phyloP scores from a whole-genome alignment of 2,329 filamentous ascomycete species.

The Nemania sp. region DNA sequence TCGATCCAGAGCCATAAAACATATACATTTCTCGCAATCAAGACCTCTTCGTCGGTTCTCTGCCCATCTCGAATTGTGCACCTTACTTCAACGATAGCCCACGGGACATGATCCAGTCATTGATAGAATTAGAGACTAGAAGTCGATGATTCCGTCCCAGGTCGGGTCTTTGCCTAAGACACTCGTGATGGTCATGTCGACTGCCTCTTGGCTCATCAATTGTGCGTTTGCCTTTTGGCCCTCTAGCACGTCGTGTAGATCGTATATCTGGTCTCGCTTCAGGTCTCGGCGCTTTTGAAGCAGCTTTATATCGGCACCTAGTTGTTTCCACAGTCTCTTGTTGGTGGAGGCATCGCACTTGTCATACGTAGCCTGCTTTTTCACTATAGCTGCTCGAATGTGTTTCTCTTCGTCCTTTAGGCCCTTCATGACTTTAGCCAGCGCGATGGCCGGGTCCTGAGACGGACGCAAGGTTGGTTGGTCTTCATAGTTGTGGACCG shows the following conservation, averaged over 20 bases:
- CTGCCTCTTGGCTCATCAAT: conserved; percentile 63
- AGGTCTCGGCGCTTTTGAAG: conserved; percentile 67
- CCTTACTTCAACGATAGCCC: too few relatives aligned
- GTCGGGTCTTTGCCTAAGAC: conserved; percentile 44
- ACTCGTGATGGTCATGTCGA: conserved; percentile 66
- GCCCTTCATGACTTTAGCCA: conserved; percentile 82
- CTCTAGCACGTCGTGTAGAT: conserved; percentile 80
- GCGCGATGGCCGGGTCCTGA: conserved; percentile 70
- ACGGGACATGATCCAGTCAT: too few relatives aligned
- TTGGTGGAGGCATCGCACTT: conserved; percentile 67
- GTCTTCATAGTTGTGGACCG: conserved; percentile 48
- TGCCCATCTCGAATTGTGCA: too few relatives aligned
- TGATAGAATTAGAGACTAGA: conserved; percentile 20
- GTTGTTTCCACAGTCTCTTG: conserved; percentile 63
- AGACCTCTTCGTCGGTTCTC: neutral
- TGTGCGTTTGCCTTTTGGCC: conserved; percentile 70
- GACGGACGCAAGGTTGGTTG: conserved; percentile 66
- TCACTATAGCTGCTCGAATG: conserved; percentile 69
- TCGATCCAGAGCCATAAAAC: conserved; percentile 1
- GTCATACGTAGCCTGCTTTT: conserved; percentile 65
- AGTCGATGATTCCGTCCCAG: conserved; percentile 38
- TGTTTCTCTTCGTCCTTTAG: conserved; percentile 80
- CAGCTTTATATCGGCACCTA: conserved; percentile 64
- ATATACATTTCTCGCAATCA: conserved; percentile 4
- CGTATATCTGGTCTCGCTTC: conserved; percentile 80